phyloP scores from a whole-genome alignment of 352 stramenopile genomes.

The Globisporangium sylvaticum region DNA sequence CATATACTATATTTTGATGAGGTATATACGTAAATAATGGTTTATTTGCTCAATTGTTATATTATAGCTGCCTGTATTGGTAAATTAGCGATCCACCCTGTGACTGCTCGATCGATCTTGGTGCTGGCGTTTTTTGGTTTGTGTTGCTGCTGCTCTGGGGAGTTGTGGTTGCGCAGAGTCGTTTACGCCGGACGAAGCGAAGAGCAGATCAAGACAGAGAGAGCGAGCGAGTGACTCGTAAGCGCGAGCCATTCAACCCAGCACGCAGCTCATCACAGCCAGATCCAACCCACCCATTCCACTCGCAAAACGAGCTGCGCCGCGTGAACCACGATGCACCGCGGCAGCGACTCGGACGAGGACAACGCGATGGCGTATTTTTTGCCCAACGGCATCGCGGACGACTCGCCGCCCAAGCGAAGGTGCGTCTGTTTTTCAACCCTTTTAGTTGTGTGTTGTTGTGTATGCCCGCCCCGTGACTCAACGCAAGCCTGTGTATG shows the following conservation, averaged over 20 bases:
- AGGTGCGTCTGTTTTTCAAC: slow-evolving; percentile 30
- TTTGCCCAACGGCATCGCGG: slow-evolving; percentile 77
- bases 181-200: neutral
- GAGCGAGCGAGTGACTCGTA: neutral
- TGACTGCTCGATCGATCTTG: slow-evolving; percentile 1
- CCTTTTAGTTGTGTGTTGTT: neutral
- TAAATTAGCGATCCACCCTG: neutral
- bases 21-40: neutral
- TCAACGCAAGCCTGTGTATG: neutral
- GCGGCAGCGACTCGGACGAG: slow-evolving; percentile 43
- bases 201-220: neutral
- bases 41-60: no score
- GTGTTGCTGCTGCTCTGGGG: neutral
- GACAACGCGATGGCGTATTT: slow-evolving; percentile 76
- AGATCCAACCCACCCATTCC: neutral
- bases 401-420: slow-evolving; percentile 73
- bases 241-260: neutral
- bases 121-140: slow-evolving; percentile 4
- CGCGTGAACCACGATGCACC: slow-evolving; percentile 10
- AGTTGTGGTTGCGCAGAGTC: neutral
- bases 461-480: neutral
- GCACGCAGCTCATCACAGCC: no score
- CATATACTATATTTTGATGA: no score
- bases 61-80: no score
- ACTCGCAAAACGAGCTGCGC: neutral